phyloP scores from a whole-genome alignment of 1,284 basidiomycete genomes.

The Polyporus tsugae region DNA sequence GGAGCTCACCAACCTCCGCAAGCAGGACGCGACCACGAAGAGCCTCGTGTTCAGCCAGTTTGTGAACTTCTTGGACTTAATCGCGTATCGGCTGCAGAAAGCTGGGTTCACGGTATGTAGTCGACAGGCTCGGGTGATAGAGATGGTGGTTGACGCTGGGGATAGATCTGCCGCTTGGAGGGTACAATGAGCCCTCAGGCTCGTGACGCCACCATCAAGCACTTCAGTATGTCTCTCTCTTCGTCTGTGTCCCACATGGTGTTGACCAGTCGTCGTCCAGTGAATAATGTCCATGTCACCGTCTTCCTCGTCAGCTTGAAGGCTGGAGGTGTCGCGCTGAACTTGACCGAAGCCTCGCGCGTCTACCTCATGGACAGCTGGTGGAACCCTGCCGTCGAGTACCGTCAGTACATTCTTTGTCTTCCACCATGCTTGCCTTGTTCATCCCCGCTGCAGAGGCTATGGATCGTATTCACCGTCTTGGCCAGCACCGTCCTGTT shows the following conservation, averaged over 20 bases:
- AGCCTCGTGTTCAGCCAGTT: slow-evolving; percentile 97
- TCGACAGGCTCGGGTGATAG: neutral
- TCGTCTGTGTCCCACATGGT: slow-evolving; percentile 1
- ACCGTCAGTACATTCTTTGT: slow-evolving; percentile 19
- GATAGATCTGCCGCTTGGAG: slow-evolving; percentile 91
- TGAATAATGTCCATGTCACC: slow-evolving; percentile 94
- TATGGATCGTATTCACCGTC: slow-evolving; percentile 95
- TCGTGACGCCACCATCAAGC: slow-evolving; percentile 92
- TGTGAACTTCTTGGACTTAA: slow-evolving; percentile 90
- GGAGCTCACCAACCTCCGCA: slow-evolving; percentile 86
- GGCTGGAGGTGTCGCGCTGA: slow-evolving; percentile 95
- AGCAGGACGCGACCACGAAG: slow-evolving; percentile 93
- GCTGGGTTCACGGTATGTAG: slow-evolving; percentile 84
- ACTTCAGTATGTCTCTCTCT: slow-evolving; percentile 76
- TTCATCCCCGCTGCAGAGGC: slow-evolving; percentile 67
- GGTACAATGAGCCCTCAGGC: slow-evolving; percentile 98
- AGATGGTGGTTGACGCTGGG: slow-evolving; percentile 11
- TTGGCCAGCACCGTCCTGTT: slow-evolving; percentile 93
- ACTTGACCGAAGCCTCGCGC: slow-evolving; percentile 91
- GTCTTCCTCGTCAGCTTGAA: slow-evolving; percentile 97
- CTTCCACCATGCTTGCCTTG: slow-evolving; percentile 7
- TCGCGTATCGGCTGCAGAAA: slow-evolving; percentile 91
- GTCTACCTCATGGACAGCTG: slow-evolving; percentile 94
- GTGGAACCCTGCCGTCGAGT: slow-evolving; percentile 88
- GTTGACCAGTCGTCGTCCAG: slow-evolving; percentile 47